Evolutionary conservation across 177 flowering plant genomes (phyloP).

Genomic region (Tripterygium wilfordii): DNA sequence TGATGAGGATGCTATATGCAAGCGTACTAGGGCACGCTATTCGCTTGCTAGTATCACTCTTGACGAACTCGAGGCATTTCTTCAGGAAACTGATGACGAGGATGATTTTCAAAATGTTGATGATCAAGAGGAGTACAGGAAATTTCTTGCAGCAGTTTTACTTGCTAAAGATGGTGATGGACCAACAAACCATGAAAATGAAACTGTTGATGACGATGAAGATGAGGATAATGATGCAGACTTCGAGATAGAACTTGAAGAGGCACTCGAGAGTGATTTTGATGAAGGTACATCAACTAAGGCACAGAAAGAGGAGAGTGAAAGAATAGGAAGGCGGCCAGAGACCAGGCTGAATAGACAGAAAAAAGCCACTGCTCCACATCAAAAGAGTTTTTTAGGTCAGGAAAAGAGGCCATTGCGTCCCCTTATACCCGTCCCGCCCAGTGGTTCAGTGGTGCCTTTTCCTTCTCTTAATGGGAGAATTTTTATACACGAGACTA

Average conservation of each 20-base stretch:
- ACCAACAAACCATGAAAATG: constrained; percentile 28
- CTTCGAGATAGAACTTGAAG: constrained; percentile 93
- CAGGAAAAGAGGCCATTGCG: constrained; percentile 63
- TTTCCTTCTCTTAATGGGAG: constrained; percentile 27
- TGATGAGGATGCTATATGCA: constrained; percentile 84
- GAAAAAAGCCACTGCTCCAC: constrained; percentile 30
- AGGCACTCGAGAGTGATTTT: constrained; percentile 81
- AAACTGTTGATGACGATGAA: constrained; percentile 62
- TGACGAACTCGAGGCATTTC: constrained; percentile 93
- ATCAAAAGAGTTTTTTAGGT: constrained; percentile 33
- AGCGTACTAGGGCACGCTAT: constrained; percentile 87
- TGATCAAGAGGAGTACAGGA: constrained; percentile 89
- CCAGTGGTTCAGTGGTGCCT: constrained; percentile 26
- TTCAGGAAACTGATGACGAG: constrained; percentile 94
- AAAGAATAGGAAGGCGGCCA: constrained; percentile 45
- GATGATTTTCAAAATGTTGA: constrained; percentile 83
- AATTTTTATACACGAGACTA: constrained; percentile 13
- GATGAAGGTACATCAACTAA: constrained; percentile 41
- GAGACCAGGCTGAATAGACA: constrained; percentile 75
- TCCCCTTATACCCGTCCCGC: constrained; percentile 59
- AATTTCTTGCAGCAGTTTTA: constrained; percentile 88
- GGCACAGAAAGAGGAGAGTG: constrained; percentile 17
- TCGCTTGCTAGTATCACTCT: constrained; percentile 86
- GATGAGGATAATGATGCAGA: constrained; percentile 98
- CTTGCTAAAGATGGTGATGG: constrained; percentile 45